phyloP scores from a whole-genome alignment of 23 red algal species.

The Gracilaria caudata region DNA sequence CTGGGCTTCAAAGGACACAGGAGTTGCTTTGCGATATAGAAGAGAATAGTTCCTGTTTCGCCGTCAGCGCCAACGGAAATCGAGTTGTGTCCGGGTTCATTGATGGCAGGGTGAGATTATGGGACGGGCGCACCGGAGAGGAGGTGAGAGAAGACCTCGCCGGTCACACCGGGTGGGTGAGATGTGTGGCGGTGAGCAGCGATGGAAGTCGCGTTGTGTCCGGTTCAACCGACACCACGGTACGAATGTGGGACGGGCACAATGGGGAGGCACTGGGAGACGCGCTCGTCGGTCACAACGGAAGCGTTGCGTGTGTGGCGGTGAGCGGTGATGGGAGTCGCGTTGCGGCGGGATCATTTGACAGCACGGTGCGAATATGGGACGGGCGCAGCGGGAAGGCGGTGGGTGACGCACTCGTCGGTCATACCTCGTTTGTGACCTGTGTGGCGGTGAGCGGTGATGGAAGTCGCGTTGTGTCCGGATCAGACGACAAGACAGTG shows the following conservation, averaged over 20 bases:
- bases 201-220: background rate
- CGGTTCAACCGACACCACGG: background rate
- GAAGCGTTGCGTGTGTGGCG: background rate
- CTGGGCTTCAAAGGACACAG: no score
- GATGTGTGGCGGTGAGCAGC: background rate
- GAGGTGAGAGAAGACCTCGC: background rate
- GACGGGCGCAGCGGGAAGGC: background rate
- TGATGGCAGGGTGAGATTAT: background rate
- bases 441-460: background rate
- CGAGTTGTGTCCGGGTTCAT: background rate
- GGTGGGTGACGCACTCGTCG: background rate
- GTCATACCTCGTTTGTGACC: background rate
- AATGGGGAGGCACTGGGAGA: background rate
- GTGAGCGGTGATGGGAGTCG: background rate
- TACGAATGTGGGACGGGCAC: slow-evolving; percentile 6
- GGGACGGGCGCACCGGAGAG: background rate
- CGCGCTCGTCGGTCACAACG: background rate
- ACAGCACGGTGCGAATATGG: background rate
- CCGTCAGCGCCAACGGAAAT: background rate
- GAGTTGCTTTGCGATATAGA: no score
- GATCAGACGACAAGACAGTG: background rate
- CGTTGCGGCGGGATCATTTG: background rate
- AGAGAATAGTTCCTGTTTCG: no score
- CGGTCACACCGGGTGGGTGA: background rate
- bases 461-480: background rate